Conservation (phyloP, 2,329 filamentous ascomycete genomes). For the Calonectria pseudoturangicola region DNA sequence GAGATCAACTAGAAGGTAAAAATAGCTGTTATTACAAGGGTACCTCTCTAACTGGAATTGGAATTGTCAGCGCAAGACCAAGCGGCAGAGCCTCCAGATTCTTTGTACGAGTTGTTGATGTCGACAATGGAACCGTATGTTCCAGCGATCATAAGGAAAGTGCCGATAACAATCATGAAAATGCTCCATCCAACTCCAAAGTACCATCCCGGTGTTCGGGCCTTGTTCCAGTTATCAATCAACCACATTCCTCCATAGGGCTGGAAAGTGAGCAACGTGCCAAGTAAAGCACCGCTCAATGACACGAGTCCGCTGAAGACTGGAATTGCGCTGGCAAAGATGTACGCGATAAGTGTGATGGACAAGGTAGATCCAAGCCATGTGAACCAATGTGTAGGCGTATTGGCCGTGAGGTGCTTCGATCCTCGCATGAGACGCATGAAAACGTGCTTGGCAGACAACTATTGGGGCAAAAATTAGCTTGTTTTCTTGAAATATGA, state of each 20-base stretch:
- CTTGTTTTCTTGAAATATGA: background rate
- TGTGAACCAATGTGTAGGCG: conserved; percentile 51
- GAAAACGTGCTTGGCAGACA: conserved; percentile 53
- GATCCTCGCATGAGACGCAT: conserved; percentile 53
- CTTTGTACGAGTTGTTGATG: conserved; percentile 21
- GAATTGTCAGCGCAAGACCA: conserved; percentile 33
- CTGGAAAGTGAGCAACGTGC: conserved; percentile 54
- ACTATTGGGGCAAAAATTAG: background rate
- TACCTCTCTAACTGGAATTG: conserved; percentile 5
- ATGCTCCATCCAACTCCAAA: conserved; percentile 27
- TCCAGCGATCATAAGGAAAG: conserved; percentile 30
- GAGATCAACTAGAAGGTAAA: too few relatives aligned
- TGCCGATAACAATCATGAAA: conserved; percentile 20
- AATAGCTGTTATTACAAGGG: background rate
- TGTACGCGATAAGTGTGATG: conserved; percentile 48
- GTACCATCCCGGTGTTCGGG: background rate
- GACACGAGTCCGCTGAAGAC: conserved; percentile 48
- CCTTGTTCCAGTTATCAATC: conserved; percentile 62
- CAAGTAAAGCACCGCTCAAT: conserved; percentile 54
- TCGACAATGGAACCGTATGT: conserved; percentile 33
- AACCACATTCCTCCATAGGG: conserved; percentile 64
- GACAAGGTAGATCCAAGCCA: conserved; percentile 54
- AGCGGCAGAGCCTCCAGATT: background rate
- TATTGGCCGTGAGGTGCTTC: conserved; percentile 54
- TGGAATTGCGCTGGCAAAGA: conserved; percentile 43